Conservation (phyloP, 805 yeast species). For the Wickerhamomyces mucosus region DNA sequence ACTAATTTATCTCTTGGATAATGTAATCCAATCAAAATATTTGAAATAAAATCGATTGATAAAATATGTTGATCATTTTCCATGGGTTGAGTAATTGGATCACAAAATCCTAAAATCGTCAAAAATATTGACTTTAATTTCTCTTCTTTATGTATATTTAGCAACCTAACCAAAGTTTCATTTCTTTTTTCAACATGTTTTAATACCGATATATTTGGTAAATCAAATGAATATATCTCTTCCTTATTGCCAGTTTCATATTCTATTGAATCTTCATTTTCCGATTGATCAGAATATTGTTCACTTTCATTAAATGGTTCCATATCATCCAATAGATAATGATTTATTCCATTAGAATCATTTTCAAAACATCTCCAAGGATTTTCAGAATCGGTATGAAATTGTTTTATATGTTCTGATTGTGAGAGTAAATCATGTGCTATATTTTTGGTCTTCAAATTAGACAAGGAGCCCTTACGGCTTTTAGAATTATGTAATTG, state of each 20-base stretch:
- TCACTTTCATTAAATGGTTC: no score
- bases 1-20: slow-evolving; percentile 20
- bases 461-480: no score
- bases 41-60: slow-evolving; percentile 47
- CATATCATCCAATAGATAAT: not conserved
- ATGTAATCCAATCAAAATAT: slow-evolving; percentile 30
- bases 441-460: no score
- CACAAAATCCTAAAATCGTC: slow-evolving; percentile 32
- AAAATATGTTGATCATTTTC: slow-evolving; percentile 44
- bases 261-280: no score
- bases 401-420: not conserved
- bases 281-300: no score
- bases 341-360: not conserved
- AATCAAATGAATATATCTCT: slow-evolving; percentile 23
- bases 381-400: not conserved
- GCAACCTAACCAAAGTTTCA: slow-evolving; percentile 18
- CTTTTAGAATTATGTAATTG: no score
- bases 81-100: slow-evolving; percentile 64
- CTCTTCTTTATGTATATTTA: slow-evolving; percentile 15
- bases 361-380: not conserved
- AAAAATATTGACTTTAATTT: slow-evolving; percentile 9
- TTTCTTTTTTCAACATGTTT: slow-evolving; percentile 23
- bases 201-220: slow-evolving; percentile 15
- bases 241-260: slow-evolving; percentile 15
- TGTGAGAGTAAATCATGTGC: no score